Conservation (phyloP, 331 rosid genomes). For the Quercus phellos region DNA sequence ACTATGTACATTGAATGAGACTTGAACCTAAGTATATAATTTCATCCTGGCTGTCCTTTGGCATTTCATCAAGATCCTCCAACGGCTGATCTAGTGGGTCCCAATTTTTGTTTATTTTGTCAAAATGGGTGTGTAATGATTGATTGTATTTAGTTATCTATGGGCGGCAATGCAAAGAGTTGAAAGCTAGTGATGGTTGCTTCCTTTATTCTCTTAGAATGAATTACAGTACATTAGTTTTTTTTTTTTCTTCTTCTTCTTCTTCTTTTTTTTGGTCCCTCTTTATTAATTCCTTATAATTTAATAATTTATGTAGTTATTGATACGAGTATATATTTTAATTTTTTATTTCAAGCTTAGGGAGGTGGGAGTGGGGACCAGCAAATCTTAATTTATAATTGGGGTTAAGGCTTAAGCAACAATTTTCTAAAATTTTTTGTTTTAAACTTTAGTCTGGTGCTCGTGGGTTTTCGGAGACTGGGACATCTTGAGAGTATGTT, state of each 20-base stretch:
- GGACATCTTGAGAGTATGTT: slow-evolving; percentile 85
- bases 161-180: slow-evolving; percentile 30
- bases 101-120: slow-evolving; percentile 49
- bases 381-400: slow-evolving; percentile 45
- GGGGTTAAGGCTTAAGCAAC: slow-evolving; percentile 53
- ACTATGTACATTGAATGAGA: slow-evolving; percentile 11
- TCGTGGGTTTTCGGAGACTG: slow-evolving; percentile 98
- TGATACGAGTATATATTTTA: slow-evolving; percentile 3
- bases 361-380: slow-evolving; percentile 57
- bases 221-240: slow-evolving; percentile 15
- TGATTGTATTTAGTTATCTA: slow-evolving; percentile 35
- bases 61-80: neutral
- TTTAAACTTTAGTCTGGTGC: slow-evolving; percentile 51
- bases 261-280: neutral
- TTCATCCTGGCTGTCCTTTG: slow-evolving; percentile 24
- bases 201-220: slow-evolving; percentile 14
- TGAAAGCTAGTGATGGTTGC: slow-evolving; percentile 17
- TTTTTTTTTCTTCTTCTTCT: neutral
- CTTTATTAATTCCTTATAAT: too few relatives aligned
- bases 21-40: slow-evolving; percentile 6
- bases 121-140: slow-evolving; percentile 45
- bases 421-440: slow-evolving; percentile 22
- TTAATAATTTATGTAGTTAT: neutral
- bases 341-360: neutral
- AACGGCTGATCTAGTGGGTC: slow-evolving; percentile 36